Conservation (phyloP, 23 red algal genomes). For the Gracilaria gracilis region DNA sequence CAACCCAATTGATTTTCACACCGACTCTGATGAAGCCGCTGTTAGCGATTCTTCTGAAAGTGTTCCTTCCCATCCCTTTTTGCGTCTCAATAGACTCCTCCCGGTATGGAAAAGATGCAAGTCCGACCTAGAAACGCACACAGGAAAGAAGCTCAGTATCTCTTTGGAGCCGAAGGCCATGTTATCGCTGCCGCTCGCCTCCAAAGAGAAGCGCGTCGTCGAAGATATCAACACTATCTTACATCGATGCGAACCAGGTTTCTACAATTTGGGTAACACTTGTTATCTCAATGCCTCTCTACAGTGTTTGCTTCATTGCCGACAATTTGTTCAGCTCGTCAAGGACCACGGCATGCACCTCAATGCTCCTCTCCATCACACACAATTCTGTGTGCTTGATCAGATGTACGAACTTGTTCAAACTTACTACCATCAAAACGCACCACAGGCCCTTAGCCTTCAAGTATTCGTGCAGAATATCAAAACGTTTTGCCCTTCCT, state of each 20-base stretch:
- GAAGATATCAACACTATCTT: not conserved
- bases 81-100: no score
- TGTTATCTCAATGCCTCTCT: constrained; percentile 5
- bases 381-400: not conserved
- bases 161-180: no score
- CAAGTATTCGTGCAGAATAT: not conserved
- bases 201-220: not conserved
- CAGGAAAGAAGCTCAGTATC: no score
- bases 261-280: constrained; percentile 10
- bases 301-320: constrained; percentile 11
- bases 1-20: no score
- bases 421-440: not conserved
- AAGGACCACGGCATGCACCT: not conserved
- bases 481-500: not conserved
- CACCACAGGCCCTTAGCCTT: not conserved
- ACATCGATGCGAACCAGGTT: constrained; percentile 18
- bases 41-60: no score
- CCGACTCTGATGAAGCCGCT: no score
- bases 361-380: not conserved
- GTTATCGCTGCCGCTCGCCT: no score
- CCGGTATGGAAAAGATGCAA: no score
- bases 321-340: not conserved
- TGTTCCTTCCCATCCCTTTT: no score
- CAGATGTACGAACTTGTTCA: not conserved
- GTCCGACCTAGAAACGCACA: no score